Percentiles rank a stretch among this genome's conserved stretches.
phyloP scores from a whole-genome alignment of 2,329 filamentous ascomycete genomes.

The Aureobasidium pullulans region DNA sequence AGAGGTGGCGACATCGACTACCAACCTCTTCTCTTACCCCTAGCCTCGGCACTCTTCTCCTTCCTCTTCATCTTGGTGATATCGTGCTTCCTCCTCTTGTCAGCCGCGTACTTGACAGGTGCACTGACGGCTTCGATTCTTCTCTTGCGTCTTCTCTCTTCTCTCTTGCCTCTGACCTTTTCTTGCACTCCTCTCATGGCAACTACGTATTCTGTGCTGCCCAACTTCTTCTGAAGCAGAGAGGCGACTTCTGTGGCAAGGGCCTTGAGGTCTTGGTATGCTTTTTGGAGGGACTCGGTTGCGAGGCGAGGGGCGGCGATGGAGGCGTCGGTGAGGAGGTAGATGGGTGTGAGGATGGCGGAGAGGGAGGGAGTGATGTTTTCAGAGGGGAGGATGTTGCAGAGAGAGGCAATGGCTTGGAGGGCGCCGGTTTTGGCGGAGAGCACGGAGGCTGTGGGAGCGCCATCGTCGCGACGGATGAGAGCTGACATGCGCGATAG shows the following conservation, averaged over 20 bases:
- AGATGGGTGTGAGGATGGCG: slow-evolving; percentile 59
- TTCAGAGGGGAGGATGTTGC: slow-evolving; percentile 51
- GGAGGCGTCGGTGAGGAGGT: slow-evolving; percentile 74
- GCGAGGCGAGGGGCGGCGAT: slow-evolving; percentile 45
- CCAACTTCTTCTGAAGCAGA: slow-evolving; percentile 75
- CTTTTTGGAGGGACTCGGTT: slow-evolving; percentile 62
- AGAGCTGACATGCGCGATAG: slow-evolving; percentile 72
- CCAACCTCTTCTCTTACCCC: slow-evolving; percentile 64
- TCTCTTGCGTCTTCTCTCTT: slow-evolving; percentile 72
- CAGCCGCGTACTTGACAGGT: slow-evolving; percentile 68
- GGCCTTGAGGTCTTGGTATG: slow-evolving; percentile 62
- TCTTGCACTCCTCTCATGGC: slow-evolving; percentile 66
- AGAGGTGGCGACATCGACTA: slow-evolving; percentile 28
- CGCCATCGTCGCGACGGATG: slow-evolving; percentile 60
- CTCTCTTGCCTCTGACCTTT: slow-evolving; percentile 62
- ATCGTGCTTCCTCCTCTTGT: slow-evolving; percentile 78
- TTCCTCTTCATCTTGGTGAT: slow-evolving; percentile 78
- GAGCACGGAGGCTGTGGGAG: slow-evolving; percentile 54
- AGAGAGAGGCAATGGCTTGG: slow-evolving; percentile 64
- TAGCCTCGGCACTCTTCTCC: slow-evolving; percentile 66
- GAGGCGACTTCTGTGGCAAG: slow-evolving; percentile 73
- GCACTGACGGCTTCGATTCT: slow-evolving; percentile 79
- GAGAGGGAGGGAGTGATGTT: slow-evolving; percentile 58
- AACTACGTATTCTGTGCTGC: slow-evolving; percentile 70
- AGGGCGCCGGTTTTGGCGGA: slow-evolving; percentile 70